Evolutionary conservation across 768 basidiomycete genomes (phyloP), one percentile per base, ranked within the genome.

Genomic region (Macrolepiota dolichaula): DNA sequence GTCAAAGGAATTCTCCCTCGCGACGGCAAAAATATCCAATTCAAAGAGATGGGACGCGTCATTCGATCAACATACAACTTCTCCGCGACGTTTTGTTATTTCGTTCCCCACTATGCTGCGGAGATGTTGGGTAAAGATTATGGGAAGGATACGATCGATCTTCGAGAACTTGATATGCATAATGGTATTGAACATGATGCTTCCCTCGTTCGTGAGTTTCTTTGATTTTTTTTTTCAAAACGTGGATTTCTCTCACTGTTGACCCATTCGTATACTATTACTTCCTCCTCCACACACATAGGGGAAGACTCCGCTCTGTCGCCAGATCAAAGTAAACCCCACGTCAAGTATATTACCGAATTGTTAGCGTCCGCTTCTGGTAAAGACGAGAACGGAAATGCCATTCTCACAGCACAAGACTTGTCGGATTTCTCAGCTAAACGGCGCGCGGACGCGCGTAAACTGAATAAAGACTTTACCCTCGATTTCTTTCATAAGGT

Each of bases 101-200:
- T 84, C 68, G 86, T 88, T 0, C 84, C 88, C 3, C 81, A 82
- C 58, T 83, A 73, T 67, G 80, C 82, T 0, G 88, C 91, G 1
- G 69, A 75, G 4, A 75, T 86, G 73, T 70, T 93, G 56, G 75
- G 79, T 6, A 85, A 80, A 62, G 76, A 73, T 24, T 92, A 89
- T 64, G 63, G 66, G 56, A 79, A 74, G 74, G 90, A 85, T 60
- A 83, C 75, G 9, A 83, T 90, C 64, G 83, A 92, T 67, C 74
- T 93, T 10, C 73, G 75, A 6, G 89, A 92, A 37, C 76, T 93
- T 38, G 83, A 83, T 67, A 67, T 88, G 11, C 91, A 92, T 70
- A 91, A 91, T 63, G 85, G 86, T 5, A 90, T 90, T 57, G 88
- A 89, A 63, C 87, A 89, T 65, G 87, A 88, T 67, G 86, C 75